Conservation (phyloP, 2,329 filamentous ascomycete species). For the Biscogniauxia sp. region DNA sequence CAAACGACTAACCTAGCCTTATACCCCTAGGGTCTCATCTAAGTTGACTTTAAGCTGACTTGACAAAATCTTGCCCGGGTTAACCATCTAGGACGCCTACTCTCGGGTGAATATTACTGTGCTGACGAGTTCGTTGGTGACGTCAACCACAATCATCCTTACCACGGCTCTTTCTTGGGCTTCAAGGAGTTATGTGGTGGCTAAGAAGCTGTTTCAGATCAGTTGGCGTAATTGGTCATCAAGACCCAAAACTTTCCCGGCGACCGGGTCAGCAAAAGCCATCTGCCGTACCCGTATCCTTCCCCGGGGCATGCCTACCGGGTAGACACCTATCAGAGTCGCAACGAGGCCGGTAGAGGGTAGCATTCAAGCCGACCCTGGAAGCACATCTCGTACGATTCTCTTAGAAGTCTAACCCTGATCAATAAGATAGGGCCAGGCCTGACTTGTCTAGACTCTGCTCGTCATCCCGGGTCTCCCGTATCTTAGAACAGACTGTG, state of each 20-base stretch:
- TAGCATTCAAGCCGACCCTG: neutral
- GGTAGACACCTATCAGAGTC: neutral
- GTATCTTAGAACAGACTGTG: neutral
- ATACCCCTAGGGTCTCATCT: neutral
- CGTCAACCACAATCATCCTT: neutral
- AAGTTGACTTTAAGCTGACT: neutral
- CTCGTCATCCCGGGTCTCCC: neutral
- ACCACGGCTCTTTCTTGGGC: neutral
- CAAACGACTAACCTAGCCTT: neutral
- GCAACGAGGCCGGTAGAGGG: neutral
- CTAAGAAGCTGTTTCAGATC: neutral
- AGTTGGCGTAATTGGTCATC: neutral
- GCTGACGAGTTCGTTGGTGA: neutral
- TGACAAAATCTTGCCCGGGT: neutral
- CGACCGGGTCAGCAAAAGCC: neutral
- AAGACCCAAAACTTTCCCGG: neutral
- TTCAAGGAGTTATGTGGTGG: neutral
- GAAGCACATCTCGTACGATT: neutral
- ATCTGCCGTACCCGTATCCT: neutral
- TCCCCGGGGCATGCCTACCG: neutral
- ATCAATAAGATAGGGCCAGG: neutral
- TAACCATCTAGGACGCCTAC: neutral
- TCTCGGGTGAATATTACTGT: neutral
- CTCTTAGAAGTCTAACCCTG: neutral
- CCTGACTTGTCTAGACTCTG: neutral